Percentiles rank a stretch among this genome's conserved stretches.
Evolutionary conservation across 2,329 filamentous ascomycete species (phyloP).

Genomic region (Sporothrix brunneoviolacea): DNA sequence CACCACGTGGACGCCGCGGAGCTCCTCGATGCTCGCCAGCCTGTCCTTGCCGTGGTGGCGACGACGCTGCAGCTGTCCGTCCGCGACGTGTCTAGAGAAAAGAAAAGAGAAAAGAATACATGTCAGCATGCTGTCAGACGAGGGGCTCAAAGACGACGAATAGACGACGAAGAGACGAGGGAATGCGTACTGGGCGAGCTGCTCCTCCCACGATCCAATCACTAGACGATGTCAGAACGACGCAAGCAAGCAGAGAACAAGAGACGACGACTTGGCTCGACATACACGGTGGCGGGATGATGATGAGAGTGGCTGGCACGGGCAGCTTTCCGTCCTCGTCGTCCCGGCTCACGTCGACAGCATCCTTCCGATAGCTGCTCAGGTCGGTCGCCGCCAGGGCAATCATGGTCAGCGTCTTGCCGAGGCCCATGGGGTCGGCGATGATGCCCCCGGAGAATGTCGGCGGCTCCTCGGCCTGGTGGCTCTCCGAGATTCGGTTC

Average conservation of each 20-base stretch:
- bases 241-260: too few relatives aligned
- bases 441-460: constrained; percentile 38
- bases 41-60: constrained; percentile 27
- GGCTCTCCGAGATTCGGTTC: constrained; percentile 27
- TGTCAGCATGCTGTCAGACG: too few relatives aligned
- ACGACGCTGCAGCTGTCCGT: constrained; percentile 19
- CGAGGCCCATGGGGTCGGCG: constrained; percentile 41
- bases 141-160: too few relatives aligned
- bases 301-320: constrained; percentile 25
- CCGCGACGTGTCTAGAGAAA: constrained; percentile 23
- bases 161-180: too few relatives aligned
- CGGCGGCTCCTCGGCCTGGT: constrained; percentile 26
- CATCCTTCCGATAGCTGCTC: background rate
- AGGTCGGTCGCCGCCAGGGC: constrained; percentile 30
- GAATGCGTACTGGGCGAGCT: constrained; percentile 24
- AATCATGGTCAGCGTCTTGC: constrained; percentile 40
- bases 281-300: constrained; percentile 33
- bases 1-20: constrained; percentile 24
- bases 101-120: too few relatives aligned
- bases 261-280: too few relatives aligned
- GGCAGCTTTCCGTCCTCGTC: background rate
- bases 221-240: constrained; percentile 23
- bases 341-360: background rate
- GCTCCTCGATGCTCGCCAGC: constrained; percentile 12
- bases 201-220: constrained; percentile 33